Evolutionary conservation across 2,329 filamentous ascomycete species (phyloP), one percentile per base, ranked within the genome.

Genomic region (Cladosporium sp.): DNA sequence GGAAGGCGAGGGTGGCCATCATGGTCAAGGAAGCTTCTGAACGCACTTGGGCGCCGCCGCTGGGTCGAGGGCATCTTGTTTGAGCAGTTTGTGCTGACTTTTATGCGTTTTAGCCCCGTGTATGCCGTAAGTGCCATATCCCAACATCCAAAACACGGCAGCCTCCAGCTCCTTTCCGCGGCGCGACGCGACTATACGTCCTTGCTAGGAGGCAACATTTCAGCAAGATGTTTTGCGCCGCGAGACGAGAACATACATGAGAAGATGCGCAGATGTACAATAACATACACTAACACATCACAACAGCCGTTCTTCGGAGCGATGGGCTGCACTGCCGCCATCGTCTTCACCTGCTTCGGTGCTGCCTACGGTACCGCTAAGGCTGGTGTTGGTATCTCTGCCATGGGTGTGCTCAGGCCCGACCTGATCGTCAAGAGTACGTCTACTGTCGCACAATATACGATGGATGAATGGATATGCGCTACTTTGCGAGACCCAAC

Each of bases 381-480:
- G 88, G 96, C 95, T 78, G 95, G 95, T 85, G 95, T 98, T 75
- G 95, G 95, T 87, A 97, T 99, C 79, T 92, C 92, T 74, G 92
- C 93, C 75, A 97, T 98, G 91, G 94, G 93, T 91, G 94, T 98
- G 76, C 88, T 99, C 75, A 88, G 95, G 82, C 95, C 95, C 80
- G 95, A 99, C 81, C 85, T 98, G 82, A 97, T 98, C 81, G 94
- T 99, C 81, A 98, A 97, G 91, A 98, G 95, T 98, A 90, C 78
- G 93, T 83, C n/a, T 52, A 67, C 24, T 60, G 38, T 12, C 47
- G 14, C 15, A 18, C 18, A 26, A 61, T 26, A 65, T 28, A 32
- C 14, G 28, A 11, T 21, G 52, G 52, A 34, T n/a, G 18, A 24
- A 34, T 21, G 52, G 32, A 34, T 8, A 41, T 41, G 5, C 36